phyloP scores from a whole-genome alignment of 768 basidiomycete genomes.

The Auricularia auricula-judae region DNA sequence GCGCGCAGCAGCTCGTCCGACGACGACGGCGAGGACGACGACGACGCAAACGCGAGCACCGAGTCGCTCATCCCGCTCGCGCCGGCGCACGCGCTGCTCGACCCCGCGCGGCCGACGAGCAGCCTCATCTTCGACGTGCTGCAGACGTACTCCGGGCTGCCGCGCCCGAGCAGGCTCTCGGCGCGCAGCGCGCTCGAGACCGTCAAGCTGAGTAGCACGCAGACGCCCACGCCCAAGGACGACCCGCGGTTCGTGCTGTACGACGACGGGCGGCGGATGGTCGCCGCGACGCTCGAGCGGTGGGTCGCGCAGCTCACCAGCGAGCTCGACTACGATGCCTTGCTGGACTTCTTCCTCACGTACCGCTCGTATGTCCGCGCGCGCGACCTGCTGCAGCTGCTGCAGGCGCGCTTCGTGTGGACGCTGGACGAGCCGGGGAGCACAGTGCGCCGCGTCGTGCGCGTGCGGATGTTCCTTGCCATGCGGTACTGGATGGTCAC shows the following conservation, averaged over 20 bases:
- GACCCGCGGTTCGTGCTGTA: constrained; percentile 86
- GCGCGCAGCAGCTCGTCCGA: neutral
- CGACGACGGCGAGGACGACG: neutral
- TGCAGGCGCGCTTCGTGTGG: constrained; percentile 88
- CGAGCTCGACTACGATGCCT: constrained; percentile 75
- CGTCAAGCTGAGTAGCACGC: constrained; percentile 42
- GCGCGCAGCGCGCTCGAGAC: constrained; percentile 52
- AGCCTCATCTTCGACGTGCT: constrained; percentile 72
- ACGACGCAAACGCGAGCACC: neutral
- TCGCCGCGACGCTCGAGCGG: constrained; percentile 86
- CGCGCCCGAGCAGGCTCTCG: constrained; percentile 54
- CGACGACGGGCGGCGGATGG: constrained; percentile 29
- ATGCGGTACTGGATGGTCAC: constrained; percentile 85
- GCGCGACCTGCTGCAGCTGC: constrained; percentile 66
- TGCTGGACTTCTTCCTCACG: constrained; percentile 85
- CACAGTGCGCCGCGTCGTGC: constrained; percentile 60
- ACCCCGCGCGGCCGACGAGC: constrained; percentile 18
- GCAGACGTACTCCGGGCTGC: constrained; percentile 69
- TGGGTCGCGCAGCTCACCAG: constrained; percentile 89
- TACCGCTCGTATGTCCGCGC: constrained; percentile 78
- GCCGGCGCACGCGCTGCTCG: neutral
- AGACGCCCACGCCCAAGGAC: constrained; percentile 59
- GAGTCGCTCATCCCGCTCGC: neutral
- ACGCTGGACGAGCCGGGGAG: constrained; percentile 45
- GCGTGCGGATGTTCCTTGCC: constrained; percentile 82